A percentile compares a stretch with the other conserved stretches of the same genome.
These are phyloP conservation scores for Limnanthes douglasii DNA, from an alignment of 345 rosid genomes.

Conservation along the genomic window DNA sequence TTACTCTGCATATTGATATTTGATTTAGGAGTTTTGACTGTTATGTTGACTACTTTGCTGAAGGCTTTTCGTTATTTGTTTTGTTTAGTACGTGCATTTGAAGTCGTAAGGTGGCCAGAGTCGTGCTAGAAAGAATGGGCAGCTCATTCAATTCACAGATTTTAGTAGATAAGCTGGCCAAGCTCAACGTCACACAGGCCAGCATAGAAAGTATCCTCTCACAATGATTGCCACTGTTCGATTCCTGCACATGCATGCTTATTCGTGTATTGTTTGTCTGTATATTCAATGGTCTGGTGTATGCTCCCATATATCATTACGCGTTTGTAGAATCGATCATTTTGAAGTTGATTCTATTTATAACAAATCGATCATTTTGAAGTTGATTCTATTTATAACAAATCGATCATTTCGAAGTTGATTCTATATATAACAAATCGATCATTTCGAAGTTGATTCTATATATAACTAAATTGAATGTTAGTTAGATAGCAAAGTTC, in stretches of 20 bases:
- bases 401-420: too few species aligned
- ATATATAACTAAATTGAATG: too few species aligned
- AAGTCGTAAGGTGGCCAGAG: constrained; percentile 7
- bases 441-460: too few species aligned
- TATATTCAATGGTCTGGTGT: not conserved
- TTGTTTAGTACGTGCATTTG: constrained; percentile 7
- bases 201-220: constrained; percentile 99
- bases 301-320: not conserved
- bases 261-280: not conserved
- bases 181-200: constrained; percentile 84
- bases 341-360: too few species aligned
- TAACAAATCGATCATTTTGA: too few species aligned
- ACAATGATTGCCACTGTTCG: not conserved
- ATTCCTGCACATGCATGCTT: constrained; percentile 1
- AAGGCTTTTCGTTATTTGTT: constrained; percentile 8
- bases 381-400: too few species aligned
- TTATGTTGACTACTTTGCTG: constrained; percentile 7
- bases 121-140: constrained; percentile 34
- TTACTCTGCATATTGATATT: not conserved
- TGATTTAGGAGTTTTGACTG: not conserved
- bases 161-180: constrained; percentile 76
- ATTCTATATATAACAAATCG: too few species aligned
- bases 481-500: too few species aligned
- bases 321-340: too few species aligned
- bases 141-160: constrained; percentile 88